Evolutionary conservation across 768 basidiomycete species (phyloP).

Genomic region (Trametopsis cervina): DNA sequence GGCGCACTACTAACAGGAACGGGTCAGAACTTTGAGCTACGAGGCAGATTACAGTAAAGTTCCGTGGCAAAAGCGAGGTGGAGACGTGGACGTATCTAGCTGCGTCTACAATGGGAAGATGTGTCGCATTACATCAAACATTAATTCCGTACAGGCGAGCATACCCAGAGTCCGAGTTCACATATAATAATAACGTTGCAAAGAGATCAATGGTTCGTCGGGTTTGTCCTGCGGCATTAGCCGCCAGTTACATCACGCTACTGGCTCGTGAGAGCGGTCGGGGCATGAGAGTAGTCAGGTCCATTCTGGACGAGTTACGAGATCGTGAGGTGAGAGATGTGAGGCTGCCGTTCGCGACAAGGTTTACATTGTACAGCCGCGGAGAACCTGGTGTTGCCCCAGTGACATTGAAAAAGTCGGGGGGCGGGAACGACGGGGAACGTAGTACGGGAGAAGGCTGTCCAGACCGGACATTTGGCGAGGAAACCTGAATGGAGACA

Average conservation of each 20-base stretch:
- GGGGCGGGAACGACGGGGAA: conserved; percentile 18
- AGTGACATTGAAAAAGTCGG: conserved; percentile 16
- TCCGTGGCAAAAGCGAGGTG: not conserved
- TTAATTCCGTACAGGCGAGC: not conserved
- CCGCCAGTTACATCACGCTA: conserved; percentile 17
- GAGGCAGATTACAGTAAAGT: not conserved
- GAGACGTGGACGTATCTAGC: not conserved
- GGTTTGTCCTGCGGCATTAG: not conserved
- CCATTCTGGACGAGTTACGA: conserved; percentile 61
- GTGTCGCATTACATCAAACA: not conserved
- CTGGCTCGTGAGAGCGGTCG: conserved; percentile 32
- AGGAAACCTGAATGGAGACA: conserved; percentile 15
- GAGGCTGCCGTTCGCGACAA: conserved; percentile 25
- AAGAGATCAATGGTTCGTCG: not conserved
- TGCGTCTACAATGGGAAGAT: not conserved
- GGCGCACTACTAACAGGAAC: too few species aligned
- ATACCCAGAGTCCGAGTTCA: conserved; percentile 2
- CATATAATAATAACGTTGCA: not conserved
- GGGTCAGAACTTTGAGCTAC: too few species aligned
- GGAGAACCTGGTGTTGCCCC: conserved; percentile 23
- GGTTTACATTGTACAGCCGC: conserved; percentile 19
- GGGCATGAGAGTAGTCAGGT: conserved; percentile 45
- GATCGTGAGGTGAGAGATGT: conserved; percentile 49
- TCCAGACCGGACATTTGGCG: conserved; percentile 15
- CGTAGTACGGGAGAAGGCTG: conserved; percentile 24